Evolutionary conservation across 805 yeast genomes (phyloP).

Genomic region (Kazachstania africana): DNA sequence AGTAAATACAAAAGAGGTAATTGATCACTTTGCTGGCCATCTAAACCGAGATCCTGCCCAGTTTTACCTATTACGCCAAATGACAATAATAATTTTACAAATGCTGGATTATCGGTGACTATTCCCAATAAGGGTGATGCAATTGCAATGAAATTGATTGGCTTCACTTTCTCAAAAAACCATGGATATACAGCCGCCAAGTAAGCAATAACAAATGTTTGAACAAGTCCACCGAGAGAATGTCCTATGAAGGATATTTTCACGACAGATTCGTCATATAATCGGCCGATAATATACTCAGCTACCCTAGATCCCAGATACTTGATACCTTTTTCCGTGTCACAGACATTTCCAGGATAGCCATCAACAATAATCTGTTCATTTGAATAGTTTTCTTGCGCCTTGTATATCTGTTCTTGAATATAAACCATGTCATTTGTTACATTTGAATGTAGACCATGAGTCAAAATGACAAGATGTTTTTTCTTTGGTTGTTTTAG

Average conservation of each 20-base stretch:
- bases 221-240: conserved; percentile 69
- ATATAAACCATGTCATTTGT: conserved; percentile 65
- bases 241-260: conserved; percentile 69
- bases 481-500: conserved; percentile 28
- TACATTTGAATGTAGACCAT: conserved; percentile 68
- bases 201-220: conserved; percentile 67
- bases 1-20: conserved; percentile 47
- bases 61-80: conserved; percentile 71
- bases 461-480: conserved; percentile 62
- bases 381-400: conserved; percentile 16
- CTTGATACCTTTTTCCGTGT: conserved; percentile 69
- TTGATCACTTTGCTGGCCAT: conserved; percentile 30
- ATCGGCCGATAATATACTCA: conserved; percentile 42
- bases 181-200: conserved; percentile 54
- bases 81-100: conserved; percentile 53
- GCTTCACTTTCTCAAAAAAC: conserved; percentile 47
- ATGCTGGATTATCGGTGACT: conserved; percentile 63
- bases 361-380: conserved; percentile 56
- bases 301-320: conserved; percentile 63
- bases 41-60: conserved; percentile 65
- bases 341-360: conserved; percentile 56
- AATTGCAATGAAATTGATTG: conserved; percentile 56
- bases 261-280: conserved; percentile 31
- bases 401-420: conserved; percentile 47
- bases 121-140: conserved; percentile 72